Base-by-base conservation (phyloP, 768 basidiomycete species). In the Psilocybe cyanescens region DNA sequence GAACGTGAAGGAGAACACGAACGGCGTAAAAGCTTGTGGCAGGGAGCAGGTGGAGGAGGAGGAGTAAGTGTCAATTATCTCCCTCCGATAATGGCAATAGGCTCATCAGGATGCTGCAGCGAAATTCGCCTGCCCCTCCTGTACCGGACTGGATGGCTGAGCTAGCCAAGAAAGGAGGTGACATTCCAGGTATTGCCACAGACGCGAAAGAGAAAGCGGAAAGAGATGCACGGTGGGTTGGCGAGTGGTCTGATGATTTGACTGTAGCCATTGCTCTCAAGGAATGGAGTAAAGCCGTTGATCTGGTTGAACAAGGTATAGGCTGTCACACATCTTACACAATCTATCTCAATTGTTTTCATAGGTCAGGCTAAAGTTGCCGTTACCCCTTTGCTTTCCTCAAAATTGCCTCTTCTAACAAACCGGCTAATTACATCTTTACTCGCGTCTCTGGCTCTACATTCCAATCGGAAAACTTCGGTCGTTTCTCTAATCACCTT, bases 1-100 rank as follows among this genome's bases (percentile, higher is more conserved):
- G 95, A 98, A 69, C 90, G 95, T 58, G 91, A 99, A 76, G 92
- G 93, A 54, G 92, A 96, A 76, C 90, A 97, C 67, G 94, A 95
- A 71, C 81, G 94, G 58, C 81, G 95, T 46, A 93, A 94, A 74
- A 91, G 84, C 66, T 73, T 90, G 72, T 92, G 87, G 85, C 76
- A 82, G 59, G 37, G 79, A 48, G 84, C 83, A 61, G 70, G 75
- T 65, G 74, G 76, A 63, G 75, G 75, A 65, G 52, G 74, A 70
- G 61, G 60, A 17, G 62, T 66, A 30, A 58, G 53, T 58, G n/a
- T 14, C 24, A 24, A 24, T 24, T 24, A 24, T 52, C 6, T 51
- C 35, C 24, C 14, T 12, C 14, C 2, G 30, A 48, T 28, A 37
- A 41, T 39, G 53, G 8, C 8, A 14, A 33, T 16, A 44, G 8